These are phyloP conservation scores for Sapria himalayana DNA, from an alignment of 345 rosid species.

Conservation along the genomic window DNA sequence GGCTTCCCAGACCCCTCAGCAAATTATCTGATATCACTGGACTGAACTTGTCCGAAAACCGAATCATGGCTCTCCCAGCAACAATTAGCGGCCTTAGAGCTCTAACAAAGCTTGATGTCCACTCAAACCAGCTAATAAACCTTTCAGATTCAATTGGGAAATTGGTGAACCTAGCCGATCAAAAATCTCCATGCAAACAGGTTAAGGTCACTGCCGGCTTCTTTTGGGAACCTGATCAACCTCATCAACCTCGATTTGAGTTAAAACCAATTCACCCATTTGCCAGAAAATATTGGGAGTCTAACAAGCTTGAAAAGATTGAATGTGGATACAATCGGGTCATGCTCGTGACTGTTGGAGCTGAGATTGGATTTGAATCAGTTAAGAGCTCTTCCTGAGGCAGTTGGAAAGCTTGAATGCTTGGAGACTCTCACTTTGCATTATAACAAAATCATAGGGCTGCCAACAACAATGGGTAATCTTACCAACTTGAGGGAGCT, in stretches of 20 bases:
- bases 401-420: constrained; percentile 26
- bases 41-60: constrained; percentile 37
- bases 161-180: constrained; percentile 23
- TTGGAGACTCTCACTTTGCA: constrained; percentile 37
- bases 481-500: constrained; percentile 37
- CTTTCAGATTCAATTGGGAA: constrained; percentile 44
- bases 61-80: constrained; percentile 39
- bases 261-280: constrained; percentile 23
- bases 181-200: constrained; percentile 40
- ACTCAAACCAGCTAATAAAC: constrained; percentile 38
- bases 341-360: constrained; percentile 25
- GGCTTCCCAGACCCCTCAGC: constrained; percentile 50
- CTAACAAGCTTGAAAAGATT: constrained; percentile 23
- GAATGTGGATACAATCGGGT: constrained; percentile 33
- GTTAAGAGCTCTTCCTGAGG: constrained; percentile 50
- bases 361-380: constrained; percentile 42
- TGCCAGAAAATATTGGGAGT: constrained; percentile 30
- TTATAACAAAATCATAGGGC: constrained; percentile 34
- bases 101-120: constrained; percentile 28
- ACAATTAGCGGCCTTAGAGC: constrained; percentile 20
- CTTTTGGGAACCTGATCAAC: constrained; percentile 28
- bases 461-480: constrained; percentile 37
- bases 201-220: constrained; percentile 25
- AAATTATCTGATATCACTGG: constrained; percentile 23
- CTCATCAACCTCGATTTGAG: constrained; percentile 27